Base-by-base conservation (phyloP, 805 yeast species). In the Sugiyamaella lignohabitans region DNA sequence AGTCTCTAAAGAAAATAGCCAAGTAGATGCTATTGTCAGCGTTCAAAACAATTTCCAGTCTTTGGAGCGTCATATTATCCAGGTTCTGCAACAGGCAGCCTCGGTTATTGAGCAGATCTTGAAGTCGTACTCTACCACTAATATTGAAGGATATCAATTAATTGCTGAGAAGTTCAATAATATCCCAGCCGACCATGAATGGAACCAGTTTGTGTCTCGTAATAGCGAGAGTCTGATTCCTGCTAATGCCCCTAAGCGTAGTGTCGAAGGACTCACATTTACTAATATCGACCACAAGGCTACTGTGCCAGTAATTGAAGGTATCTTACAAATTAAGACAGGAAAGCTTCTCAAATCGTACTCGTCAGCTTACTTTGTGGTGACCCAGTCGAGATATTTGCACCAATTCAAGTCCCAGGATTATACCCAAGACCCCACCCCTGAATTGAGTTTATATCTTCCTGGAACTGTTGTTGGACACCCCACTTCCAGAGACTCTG, bases 361-460 rank as follows among this genome's bases (percentile, higher is more conserved):
- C 58, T 61, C 63, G 44, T 61, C 75, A 6, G 66, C 65, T 5
- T 69, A 66, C 53, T 76, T 69, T 57, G 79, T 72, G 35, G 60
- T 76, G 38, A 69, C 79, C 4, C 72, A 70, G 24, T 54, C 76
- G 1, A 64, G 70, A 19, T 73, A 64, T 55, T 54, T 76, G 19
- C 69, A 70, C 51, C 76, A 73, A 52, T 75, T 72, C 60, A 71
- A 70, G 48, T 64, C 75, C 11, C 65, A 69, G 47, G 71, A 75
- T 21, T 62, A 60, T 40, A 53, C 61, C 38, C 59, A 58, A 47
- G 77, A 73, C 50, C 62, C 74, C 4, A 64, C 65, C n/a, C 80
- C 80, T 14, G 70, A 70, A 20, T 54, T 72, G 38, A 66, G 72
- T 16, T 53, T 76, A 4, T 74, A 66, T 47, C 56, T 76, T 32